Evolutionary conservation across 352 stramenopile genomes (phyloP).

Genomic region (Phytophthora chlamydospora): DNA sequence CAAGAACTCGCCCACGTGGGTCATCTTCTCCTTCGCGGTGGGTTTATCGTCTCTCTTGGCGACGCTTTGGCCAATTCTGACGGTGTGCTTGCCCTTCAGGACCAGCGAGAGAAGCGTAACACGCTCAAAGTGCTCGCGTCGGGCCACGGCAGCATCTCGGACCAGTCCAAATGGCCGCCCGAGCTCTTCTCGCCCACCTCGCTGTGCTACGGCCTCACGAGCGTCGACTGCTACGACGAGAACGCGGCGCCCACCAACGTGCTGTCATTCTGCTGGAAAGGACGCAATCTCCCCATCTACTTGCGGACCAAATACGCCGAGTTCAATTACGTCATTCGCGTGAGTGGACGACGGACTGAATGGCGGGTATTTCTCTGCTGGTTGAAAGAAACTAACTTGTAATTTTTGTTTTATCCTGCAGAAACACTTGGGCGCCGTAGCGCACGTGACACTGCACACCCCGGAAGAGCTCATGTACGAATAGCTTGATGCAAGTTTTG

Average conservation of each 20-base stretch:
- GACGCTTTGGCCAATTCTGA: constrained; percentile 1
- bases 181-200: constrained; percentile 82
- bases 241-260: constrained; percentile 71
- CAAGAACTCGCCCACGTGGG: constrained; percentile 71
- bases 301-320: constrained; percentile 88
- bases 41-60: constrained; percentile 17
- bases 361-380: neutral
- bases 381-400: constrained; percentile 12
- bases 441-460: constrained; percentile 76
- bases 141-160: constrained; percentile 69
- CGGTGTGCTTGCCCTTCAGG: constrained; percentile 31
- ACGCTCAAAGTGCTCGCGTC: constrained; percentile 78
- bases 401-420: constrained; percentile 19
- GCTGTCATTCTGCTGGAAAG: constrained; percentile 91
- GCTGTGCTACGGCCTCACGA: constrained; percentile 84
- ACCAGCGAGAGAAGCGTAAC: constrained; percentile 80
- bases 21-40: constrained; percentile 79
- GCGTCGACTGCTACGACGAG: constrained; percentile 72
- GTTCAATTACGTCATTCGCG: constrained; percentile 89
- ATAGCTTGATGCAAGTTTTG: neutral
- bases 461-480: constrained; percentile 79
- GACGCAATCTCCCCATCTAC: constrained; percentile 83
- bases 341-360: constrained; percentile 30
- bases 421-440: constrained; percentile 84
- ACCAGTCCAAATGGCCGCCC: constrained; percentile 71